These are phyloP conservation scores for Leishmania lainsoni DNA, from an alignment of 208 protist species.

Conservation along the genomic window DNA sequence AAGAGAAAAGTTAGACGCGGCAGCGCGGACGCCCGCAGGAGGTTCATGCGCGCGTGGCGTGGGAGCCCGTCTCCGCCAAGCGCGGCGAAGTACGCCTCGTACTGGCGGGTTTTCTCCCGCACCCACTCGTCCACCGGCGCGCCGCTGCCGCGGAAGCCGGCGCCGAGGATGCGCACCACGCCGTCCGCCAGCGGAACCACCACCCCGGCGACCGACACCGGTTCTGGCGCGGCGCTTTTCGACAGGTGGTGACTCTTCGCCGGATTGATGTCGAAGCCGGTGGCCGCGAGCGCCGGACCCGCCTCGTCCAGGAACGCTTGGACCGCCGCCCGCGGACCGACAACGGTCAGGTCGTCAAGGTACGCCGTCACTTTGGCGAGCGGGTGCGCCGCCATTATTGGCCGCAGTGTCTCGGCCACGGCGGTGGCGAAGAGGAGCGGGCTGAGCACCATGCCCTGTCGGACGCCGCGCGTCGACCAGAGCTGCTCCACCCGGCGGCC, in stretches of 20 bases:
- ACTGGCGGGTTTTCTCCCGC: slow-evolving; percentile 7
- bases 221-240: neutral
- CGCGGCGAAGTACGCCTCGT: slow-evolving; percentile 18
- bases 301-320: slow-evolving; percentile 15
- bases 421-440: slow-evolving; percentile 41
- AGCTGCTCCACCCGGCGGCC: slow-evolving; percentile 8
- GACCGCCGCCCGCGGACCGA: slow-evolving; percentile 11
- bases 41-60: slow-evolving; percentile 13
- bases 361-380: slow-evolving; percentile 27
- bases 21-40: slow-evolving; percentile 22
- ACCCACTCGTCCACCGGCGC: slow-evolving; percentile 6
- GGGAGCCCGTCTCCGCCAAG: slow-evolving; percentile 6
- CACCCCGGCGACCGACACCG: neutral
- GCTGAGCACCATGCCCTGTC: slow-evolving; percentile 39
- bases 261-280: slow-evolving; percentile 34
- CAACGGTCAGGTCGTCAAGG: slow-evolving; percentile 37
- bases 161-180: slow-evolving; percentile 27
- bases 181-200: slow-evolving; percentile 2
- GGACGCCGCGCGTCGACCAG: slow-evolving; percentile 31
- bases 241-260: slow-evolving; percentile 26
- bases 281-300: slow-evolving; percentile 9
- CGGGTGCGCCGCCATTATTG: slow-evolving; percentile 6
- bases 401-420: slow-evolving; percentile 11
- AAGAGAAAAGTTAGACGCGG: slow-evolving; percentile 32
- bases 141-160: slow-evolving; percentile 14